Evolutionary conservation across 768 basidiomycete species (phyloP), one percentile per base, ranked within the genome.

Genomic region (Filobasidium wieringae): DNA sequence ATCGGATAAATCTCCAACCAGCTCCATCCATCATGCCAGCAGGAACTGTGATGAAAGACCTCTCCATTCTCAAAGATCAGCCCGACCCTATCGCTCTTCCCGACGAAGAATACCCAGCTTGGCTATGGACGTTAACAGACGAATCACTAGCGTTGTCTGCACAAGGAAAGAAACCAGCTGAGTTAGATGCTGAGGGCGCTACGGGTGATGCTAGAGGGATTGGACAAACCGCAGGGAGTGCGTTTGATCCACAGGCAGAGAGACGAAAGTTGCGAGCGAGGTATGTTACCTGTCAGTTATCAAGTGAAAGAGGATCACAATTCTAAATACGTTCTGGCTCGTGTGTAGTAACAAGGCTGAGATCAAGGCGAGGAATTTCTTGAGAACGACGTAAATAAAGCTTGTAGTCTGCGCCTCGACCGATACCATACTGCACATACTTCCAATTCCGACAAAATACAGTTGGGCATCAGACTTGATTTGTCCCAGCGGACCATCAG

Each of bases 51-150:
- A 71, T 95, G n/a, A 77, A 77, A n/a, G 90, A 89, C 2, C 68
- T 87, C 6, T 84, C 86, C 65, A 89, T 87, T 66, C 78, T 89
- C 53, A 93, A 93, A 72, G 84, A 81, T 53, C 86, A 91, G 67
- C 75, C 80, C 0, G 83, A 87, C 6, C 82, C 92, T 0, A 71
- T 87, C 24, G 87, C 91, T 1, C 74, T 79, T 11, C 77, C 85
- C 0, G 91, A 95, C 72, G 84, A 86, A 41, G 82, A 84, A 64
- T 93, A 95, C 71, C 91, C 91, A 2, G 71, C 80, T 7, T 95
- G 91, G 91, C 72, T 95, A 37, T 95, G 91, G 91, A 83, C 79
- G 14, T 68, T 89, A 36, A 74, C 87, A 19, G 72, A 82, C 22
- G 49, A 61, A 39, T 32, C 45, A 19, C 58, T 63, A 31, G 56